phyloP scores from a whole-genome alignment of 768 basidiomycete genomes.

The Mycena epipterygia region DNA sequence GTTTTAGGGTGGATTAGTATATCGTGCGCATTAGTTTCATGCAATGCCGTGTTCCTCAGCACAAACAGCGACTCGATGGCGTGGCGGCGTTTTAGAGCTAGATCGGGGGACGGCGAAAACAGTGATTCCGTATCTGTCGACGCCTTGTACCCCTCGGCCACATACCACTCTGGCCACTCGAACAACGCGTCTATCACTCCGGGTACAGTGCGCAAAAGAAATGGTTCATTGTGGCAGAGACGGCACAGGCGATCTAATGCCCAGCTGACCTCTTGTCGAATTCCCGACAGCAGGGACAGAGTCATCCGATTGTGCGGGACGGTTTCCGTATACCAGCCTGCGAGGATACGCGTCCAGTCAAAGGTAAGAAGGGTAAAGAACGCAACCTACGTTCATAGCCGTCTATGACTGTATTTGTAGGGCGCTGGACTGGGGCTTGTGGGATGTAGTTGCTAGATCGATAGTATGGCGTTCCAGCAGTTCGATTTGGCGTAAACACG shows the following conservation, averaged over 20 bases:
- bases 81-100: slow-evolving; percentile 72
- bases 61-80: slow-evolving; percentile 90
- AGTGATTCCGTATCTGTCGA: slow-evolving; percentile 57
- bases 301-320: slow-evolving; percentile 88
- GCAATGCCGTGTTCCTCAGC: slow-evolving; percentile 86
- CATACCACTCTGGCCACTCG: slow-evolving; percentile 91
- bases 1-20: slow-evolving; percentile 72
- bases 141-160: slow-evolving; percentile 68
- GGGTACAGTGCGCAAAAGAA: slow-evolving; percentile 78
- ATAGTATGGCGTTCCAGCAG: slow-evolving; percentile 18
- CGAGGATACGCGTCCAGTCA: slow-evolving; percentile 26
- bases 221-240: slow-evolving; percentile 83
- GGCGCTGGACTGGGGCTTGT: slow-evolving; percentile 7
- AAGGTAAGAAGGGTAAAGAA: slow-evolving; percentile 10
- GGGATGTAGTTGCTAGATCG: slow-evolving; percentile 2
- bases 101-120: slow-evolving; percentile 68
- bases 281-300: slow-evolving; percentile 88
- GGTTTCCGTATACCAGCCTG: slow-evolving; percentile 91
- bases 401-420: slow-evolving; percentile 59
- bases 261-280: slow-evolving; percentile 88
- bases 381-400: slow-evolving; percentile 80
- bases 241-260: slow-evolving; percentile 89
- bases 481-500: slow-evolving; percentile 21
- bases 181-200: slow-evolving; percentile 88
- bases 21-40: slow-evolving; percentile 75